Evolutionary conservation across 2,329 filamentous ascomycete species (phyloP).

Genomic region (Venturia carpophila): DNA sequence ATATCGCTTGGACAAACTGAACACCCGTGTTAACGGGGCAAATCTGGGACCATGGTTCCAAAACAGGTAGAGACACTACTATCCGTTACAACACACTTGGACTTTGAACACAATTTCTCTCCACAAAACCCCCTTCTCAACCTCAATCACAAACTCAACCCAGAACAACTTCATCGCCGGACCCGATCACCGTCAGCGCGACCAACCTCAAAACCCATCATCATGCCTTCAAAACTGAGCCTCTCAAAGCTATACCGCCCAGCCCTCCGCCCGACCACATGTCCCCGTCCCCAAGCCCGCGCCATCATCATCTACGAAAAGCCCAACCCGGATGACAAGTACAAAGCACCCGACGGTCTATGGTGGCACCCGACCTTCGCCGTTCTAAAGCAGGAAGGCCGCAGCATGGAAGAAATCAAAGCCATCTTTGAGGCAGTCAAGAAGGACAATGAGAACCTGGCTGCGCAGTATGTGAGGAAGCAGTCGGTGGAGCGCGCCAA

Average conservation of each 20-base stretch:
- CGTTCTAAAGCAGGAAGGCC: too few relatives aligned
- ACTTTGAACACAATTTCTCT: neutral
- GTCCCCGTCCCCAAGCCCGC: too few relatives aligned
- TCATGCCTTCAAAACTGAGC: neutral
- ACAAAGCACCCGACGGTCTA: too few relatives aligned
- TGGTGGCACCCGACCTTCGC: too few relatives aligned
- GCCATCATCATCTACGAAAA: too few relatives aligned
- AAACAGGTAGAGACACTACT: neutral
- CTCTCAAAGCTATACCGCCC: neutral
- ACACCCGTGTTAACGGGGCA: neutral
- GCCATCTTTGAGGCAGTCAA: too few relatives aligned
- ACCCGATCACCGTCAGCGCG: neutral
- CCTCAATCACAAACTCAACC: neutral
- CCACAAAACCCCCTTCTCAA: neutral
- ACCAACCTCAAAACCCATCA: neutral
- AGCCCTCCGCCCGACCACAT: neutral
- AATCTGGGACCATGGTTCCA: neutral
- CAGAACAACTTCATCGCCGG: neutral
- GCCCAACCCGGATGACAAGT: too few relatives aligned
- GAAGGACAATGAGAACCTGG: too few relatives aligned
- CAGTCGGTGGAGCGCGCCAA: too few relatives aligned
- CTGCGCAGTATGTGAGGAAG: too few relatives aligned
- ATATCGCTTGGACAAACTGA: neutral
- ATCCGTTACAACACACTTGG: neutral
- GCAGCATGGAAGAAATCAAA: too few relatives aligned